phyloP scores from a whole-genome alignment of 768 basidiomycete genomes.

The Tricholoma sp. region DNA sequence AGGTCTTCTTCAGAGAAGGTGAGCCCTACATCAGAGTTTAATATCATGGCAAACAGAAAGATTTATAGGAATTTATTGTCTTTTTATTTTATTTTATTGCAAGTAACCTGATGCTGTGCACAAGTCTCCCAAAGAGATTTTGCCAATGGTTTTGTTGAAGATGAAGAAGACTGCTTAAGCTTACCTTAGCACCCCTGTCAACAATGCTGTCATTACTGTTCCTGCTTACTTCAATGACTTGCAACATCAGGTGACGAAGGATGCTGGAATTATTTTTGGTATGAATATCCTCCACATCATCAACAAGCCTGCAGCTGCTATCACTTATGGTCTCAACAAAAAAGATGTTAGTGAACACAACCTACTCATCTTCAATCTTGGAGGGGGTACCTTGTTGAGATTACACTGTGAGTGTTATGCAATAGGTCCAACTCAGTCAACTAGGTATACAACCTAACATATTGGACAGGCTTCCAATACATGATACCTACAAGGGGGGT shows the following conservation, averaged over 20 bases:
- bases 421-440: no score
- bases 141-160: no score
- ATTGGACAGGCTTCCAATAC: no score
- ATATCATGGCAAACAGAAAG: slow-evolving; percentile 91
- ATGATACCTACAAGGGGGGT: no score
- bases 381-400: no score
- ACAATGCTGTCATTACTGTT: no score
- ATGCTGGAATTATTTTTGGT: slow-evolving; percentile 91
- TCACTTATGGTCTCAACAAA: slow-evolving; percentile 98
- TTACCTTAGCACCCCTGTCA: slow-evolving; percentile 92
- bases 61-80: slow-evolving; percentile 58
- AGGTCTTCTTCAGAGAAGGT: slow-evolving; percentile 76
- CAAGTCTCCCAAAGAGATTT: slow-evolving; percentile 93
- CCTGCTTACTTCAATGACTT: no score
- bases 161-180: slow-evolving; percentile 99
- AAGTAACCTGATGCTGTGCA: slow-evolving; percentile 19
- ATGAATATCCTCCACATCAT: slow-evolving; percentile 97
- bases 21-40: slow-evolving; percentile 87
- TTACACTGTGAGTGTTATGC: no score
- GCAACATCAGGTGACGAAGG: slow-evolving; percentile 97
- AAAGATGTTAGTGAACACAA: slow-evolving; percentile 87
- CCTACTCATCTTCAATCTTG: slow-evolving; percentile 97
- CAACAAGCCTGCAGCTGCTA: slow-evolving; percentile 98
- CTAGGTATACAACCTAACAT: no score
- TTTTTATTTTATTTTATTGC: no score